A percentile compares a stretch with the other conserved stretches of the same genome.
These are phyloP conservation scores for Oemleria cerasiformis DNA, from an alignment of 306 rosid species.

Conservation along the genomic window DNA sequence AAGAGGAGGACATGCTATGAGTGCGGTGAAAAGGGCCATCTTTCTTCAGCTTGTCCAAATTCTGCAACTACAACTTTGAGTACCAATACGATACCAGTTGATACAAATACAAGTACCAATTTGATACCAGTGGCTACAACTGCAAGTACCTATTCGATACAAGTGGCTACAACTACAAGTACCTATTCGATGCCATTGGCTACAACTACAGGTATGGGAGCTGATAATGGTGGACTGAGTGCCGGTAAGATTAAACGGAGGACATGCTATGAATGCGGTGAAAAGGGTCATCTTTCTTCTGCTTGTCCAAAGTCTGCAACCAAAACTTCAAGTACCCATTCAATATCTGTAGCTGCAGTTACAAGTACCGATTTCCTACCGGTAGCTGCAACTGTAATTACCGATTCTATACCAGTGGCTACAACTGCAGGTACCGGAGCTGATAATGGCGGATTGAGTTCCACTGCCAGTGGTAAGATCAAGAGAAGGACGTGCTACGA, in stretches of 20 bases:
- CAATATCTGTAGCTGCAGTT: background rate
- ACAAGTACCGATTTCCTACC: background rate
- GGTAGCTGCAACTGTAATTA: background rate
- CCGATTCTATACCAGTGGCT: conserved; percentile 22
- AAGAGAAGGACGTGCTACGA: conserved; percentile 82
- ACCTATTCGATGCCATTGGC: background rate
- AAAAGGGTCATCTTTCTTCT: conserved; percentile 63
- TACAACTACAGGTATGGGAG: conserved; percentile 7
- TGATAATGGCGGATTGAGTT: conserved; percentile 23
- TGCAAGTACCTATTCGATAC: conserved; percentile 2
- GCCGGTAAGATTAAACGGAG: conserved; percentile 64
- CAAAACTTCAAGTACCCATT: background rate
- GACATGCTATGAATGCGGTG: conserved; percentile 73
- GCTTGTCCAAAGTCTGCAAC: conserved; percentile 47
- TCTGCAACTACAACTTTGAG: background rate
- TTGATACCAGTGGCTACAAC: conserved; percentile 20
- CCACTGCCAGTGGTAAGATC: conserved; percentile 50
- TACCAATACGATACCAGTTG: background rate
- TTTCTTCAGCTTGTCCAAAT: conserved; percentile 54
- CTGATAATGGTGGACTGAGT: conserved; percentile 24
- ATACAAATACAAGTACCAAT: conserved; percentile 4
- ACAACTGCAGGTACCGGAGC: conserved; percentile 7
- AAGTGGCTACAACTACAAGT: conserved; percentile 16
- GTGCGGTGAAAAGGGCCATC: conserved; percentile 80
- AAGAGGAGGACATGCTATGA: conserved; percentile 71